These are phyloP conservation scores for Tolypocladium nubicola DNA, from an alignment of 2,329 filamentous ascomycete species.

Conservation along the genomic window DNA sequence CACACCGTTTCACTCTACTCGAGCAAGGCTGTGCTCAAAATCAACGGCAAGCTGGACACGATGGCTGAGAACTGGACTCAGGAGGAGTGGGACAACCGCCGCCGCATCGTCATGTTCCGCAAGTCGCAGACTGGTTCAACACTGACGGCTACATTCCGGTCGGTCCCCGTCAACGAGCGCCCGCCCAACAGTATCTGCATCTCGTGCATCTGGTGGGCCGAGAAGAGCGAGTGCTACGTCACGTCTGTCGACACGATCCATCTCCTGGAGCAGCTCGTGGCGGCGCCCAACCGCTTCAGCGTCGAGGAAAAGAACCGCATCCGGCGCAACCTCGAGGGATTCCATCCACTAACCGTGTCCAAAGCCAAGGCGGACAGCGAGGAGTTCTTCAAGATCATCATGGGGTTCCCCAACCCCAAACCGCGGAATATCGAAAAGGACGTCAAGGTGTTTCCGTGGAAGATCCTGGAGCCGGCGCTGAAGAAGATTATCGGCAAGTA, in stretches of 20 bases:
- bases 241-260: constrained; percentile 96
- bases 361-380: constrained; percentile 89
- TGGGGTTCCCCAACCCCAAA: constrained; percentile 92
- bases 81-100: constrained; percentile 69
- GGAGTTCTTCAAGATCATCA: constrained; percentile 98
- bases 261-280: constrained; percentile 84
- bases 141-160: constrained; percentile 68
- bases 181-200: constrained; percentile 82
- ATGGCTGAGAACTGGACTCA: constrained; percentile 79
- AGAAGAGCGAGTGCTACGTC: constrained; percentile 82
- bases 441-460: constrained; percentile 98
- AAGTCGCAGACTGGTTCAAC: constrained; percentile 74
- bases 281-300: constrained; percentile 64
- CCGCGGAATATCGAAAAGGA: constrained; percentile 98
- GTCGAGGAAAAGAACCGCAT: constrained; percentile 99
- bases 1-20: constrained; percentile 75
- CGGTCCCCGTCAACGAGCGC: constrained; percentile 69
- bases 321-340: constrained; percentile 87
- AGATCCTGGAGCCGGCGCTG: constrained; percentile 71
- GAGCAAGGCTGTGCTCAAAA: constrained; percentile 74
- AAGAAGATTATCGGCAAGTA: constrained; percentile 99
- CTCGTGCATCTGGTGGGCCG: constrained; percentile 95
- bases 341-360: constrained; percentile 84
- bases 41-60: constrained; percentile 71
- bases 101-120: constrained; percentile 81